Conservation (phyloP, 2,329 filamentous ascomycete genomes). For the Endocalyx cinctus region DNA sequence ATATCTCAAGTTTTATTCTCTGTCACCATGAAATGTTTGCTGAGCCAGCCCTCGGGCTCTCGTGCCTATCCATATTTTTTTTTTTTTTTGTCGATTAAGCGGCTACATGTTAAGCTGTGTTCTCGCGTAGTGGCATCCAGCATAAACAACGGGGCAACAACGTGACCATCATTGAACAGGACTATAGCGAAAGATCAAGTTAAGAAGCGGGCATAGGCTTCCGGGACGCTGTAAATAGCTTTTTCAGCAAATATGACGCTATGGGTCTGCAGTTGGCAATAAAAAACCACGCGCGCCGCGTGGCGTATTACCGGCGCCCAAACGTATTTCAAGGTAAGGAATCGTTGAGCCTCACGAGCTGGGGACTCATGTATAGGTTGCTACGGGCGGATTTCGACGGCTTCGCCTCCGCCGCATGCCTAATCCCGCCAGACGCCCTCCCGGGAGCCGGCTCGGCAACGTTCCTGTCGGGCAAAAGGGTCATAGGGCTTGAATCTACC, state of each 20-base stretch:
- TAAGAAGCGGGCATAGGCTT: slow-evolving; percentile 34
- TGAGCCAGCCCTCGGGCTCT: too few species aligned
- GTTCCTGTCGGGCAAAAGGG: slow-evolving; percentile 18
- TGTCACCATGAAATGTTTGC: too few species aligned
- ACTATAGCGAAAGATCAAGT: slow-evolving; percentile 29
- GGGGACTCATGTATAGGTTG: slow-evolving; percentile 35
- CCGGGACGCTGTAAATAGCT: slow-evolving; percentile 26
- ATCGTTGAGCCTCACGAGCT: slow-evolving; percentile 33
- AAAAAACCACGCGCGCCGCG: slow-evolving; percentile 3
- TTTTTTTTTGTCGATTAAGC: too few species aligned
- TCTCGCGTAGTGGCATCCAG: slow-evolving; percentile 6
- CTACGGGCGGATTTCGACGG: slow-evolving; percentile 37
- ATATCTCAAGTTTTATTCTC: too few species aligned
- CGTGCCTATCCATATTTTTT: too few species aligned
- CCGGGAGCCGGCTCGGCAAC: slow-evolving; percentile 14
- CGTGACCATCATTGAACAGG: slow-evolving; percentile 34
- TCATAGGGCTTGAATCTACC: slow-evolving; percentile 12
- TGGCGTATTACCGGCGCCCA: slow-evolving; percentile 11
- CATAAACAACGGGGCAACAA: slow-evolving; percentile 30
- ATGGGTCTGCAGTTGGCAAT: slow-evolving; percentile 17
- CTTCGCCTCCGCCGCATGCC: slow-evolving; percentile 15
- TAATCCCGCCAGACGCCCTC: slow-evolving; percentile 12
- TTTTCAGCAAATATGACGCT: slow-evolving; percentile 29
- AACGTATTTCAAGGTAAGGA: slow-evolving; percentile 10
- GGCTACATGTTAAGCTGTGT: too few species aligned